Conservation (phyloP, 805 yeast genomes). For the Debaryomyces prosopidis region DNA sequence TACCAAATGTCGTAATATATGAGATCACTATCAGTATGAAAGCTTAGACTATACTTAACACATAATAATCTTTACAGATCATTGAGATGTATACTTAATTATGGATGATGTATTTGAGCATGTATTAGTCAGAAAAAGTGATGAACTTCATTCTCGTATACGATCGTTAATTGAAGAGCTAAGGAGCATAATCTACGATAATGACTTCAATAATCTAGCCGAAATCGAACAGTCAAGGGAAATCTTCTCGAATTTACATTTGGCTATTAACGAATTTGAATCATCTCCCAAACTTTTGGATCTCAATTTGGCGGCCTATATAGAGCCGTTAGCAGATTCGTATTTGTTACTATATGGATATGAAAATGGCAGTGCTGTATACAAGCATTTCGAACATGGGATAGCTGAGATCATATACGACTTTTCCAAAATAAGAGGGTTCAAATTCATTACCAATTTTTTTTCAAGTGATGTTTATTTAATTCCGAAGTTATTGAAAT, state of each 20-base stretch:
- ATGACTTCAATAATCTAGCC: conserved; percentile 3
- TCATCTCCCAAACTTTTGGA: conserved; percentile 55
- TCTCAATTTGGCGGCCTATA: conserved; percentile 30
- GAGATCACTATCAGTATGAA: no score
- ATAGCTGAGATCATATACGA: conserved; percentile 51
- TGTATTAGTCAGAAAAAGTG: conserved; percentile 13
- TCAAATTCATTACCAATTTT: conserved; percentile 58
- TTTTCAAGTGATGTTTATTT: conserved; percentile 60
- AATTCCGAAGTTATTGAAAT: conserved; percentile 34
- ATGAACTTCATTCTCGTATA: conserved; percentile 11
- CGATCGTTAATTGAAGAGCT: conserved; percentile 1
- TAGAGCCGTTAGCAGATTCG: conserved; percentile 24
- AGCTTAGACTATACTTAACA: no score
- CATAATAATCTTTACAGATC: no score
- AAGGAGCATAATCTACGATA: background rate
- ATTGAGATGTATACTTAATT: background rate
- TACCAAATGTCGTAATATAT: no score
- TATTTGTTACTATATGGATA: conserved; percentile 18
- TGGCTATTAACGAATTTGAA: conserved; percentile 50
- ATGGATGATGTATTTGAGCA: conserved; percentile 15
- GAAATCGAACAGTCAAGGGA: conserved; percentile 8
- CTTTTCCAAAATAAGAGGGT: conserved; percentile 64
- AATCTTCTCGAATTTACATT: conserved; percentile 13
- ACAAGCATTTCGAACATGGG: conserved; percentile 3
- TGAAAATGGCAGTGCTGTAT: background rate